These are phyloP conservation scores for Aspergillus sojae DNA, from an alignment of 2,329 filamentous ascomycete genomes.

Conservation along the genomic window DNA sequence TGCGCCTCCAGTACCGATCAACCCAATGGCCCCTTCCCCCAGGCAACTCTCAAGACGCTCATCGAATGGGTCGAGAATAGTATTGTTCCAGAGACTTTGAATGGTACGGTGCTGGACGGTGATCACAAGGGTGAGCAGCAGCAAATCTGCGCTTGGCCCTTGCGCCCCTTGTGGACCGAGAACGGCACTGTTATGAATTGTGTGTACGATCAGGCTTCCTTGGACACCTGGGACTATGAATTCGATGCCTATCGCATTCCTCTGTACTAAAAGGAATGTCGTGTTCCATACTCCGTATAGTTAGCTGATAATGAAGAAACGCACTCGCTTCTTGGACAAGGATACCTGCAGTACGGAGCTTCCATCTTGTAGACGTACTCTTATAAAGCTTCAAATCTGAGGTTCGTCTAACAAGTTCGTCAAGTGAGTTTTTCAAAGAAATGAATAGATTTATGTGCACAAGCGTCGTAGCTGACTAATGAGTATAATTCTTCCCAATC, in stretches of 20 bases:
- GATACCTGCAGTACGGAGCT: no score
- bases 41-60: conserved; percentile 50
- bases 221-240: conserved; percentile 20
- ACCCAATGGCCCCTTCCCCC: conserved; percentile 47
- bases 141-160: conserved; percentile 39
- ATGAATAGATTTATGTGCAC: no score
- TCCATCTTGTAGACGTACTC: background rate
- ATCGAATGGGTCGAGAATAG: conserved; percentile 58
- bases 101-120: conserved; percentile 41
- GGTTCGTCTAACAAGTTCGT: background rate
- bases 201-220: conserved; percentile 16
- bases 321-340: background rate
- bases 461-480: no score
- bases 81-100: conserved; percentile 47
- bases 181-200: conserved; percentile 13
- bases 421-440: no score
- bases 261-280: conserved; percentile 12
- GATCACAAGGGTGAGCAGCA: conserved; percentile 33
- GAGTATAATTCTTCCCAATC: background rate
- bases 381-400: background rate
- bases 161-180: conserved; percentile 33
- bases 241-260: conserved; percentile 19
- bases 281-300: no score
- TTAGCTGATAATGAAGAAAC: background rate
- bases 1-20: conserved; percentile 51